Base-by-base conservation (phyloP, 2,329 filamentous ascomycete genomes). In the Truncatella angustata region DNA sequence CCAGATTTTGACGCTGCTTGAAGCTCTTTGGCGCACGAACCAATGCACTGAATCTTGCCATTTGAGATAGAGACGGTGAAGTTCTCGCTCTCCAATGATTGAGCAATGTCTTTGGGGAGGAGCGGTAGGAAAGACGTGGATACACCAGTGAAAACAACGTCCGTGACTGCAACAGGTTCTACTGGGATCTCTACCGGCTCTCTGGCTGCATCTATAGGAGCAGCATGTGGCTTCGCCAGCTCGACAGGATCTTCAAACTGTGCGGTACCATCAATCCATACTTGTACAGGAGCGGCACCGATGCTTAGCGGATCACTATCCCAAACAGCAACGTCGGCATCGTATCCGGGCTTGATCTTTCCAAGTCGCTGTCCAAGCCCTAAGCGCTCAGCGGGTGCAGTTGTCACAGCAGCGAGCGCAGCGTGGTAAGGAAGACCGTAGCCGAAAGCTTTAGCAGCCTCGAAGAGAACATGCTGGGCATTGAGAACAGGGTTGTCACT, bases 401-500 rank as follows among this genome's bases (percentile, higher is more conserved):
- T 78, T 0, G 82, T 86, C 7, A 86, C 81, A 21, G 78, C 71
- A 1, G 81, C 75, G 4, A 86, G 63, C 1, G 82, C 82, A 3
- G 73, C 80, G 51, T 85, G 80, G 58, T 85, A 85, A 0, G 82
- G 79, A 51, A 86, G 70, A 1, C 82, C 82, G 55, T 82, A 85
- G 45, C 77, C 78, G 58, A 81, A 80, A 2, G 69, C 79, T 66
- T 83, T 84, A 45, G 80, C 81, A 7, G 81, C 81, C 61, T 85
- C 85, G 44, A 87, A 85, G 1, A 88, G 71, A 3, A 88, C 83
- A 56, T 88, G 85, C 64, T 88, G 85, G 1, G 84, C 84, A 58
- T 87, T 88, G 50, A 87, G 66, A 0, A 87, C 84, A 0, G 86
- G 86, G 62, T 88, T 89, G 62, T 88, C 85, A 54, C 80, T 84